These are phyloP conservation scores for Cymbopogon citratus DNA, from an alignment of 176 grass and related monocot species.

Conservation along the genomic window DNA sequence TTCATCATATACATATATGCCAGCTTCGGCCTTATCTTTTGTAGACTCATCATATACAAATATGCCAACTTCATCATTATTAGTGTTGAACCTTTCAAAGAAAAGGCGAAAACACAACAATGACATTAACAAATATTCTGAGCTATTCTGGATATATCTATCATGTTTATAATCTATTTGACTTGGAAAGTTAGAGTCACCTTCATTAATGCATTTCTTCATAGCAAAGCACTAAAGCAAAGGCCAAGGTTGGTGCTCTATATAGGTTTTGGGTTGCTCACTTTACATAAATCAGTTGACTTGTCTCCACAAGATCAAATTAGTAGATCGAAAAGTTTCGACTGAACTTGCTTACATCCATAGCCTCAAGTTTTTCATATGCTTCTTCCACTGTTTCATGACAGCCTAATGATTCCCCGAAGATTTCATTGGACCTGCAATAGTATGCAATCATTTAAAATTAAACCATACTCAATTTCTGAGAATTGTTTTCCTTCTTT, in stretches of 20 bases:
- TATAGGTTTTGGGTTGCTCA: not conserved
- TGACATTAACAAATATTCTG: not conserved
- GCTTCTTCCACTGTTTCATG: too few species aligned
- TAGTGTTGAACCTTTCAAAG: not conserved
- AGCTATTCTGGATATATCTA: not conserved
- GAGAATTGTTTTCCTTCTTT: constrained; percentile 2
- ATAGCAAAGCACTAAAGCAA: not conserved
- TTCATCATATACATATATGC: too few species aligned
- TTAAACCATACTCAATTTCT: not conserved
- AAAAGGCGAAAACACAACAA: not conserved
- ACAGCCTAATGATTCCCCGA: too few species aligned
- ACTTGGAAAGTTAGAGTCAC: not conserved
- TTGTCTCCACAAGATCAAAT: not conserved
- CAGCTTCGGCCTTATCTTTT: too few species aligned
- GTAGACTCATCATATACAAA: too few species aligned
- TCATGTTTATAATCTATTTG: too few species aligned
- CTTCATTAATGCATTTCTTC: not conserved
- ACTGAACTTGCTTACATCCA: not conserved
- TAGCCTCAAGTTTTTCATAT: too few species aligned
- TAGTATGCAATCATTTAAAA: not conserved
- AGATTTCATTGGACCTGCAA: too few species aligned
- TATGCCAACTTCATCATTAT: too few species aligned
- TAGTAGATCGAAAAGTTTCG: not conserved
- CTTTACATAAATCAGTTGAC: not conserved
- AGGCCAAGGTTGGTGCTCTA: not conserved